Conservation (phyloP, 1,139 yeast species). For the Candida smagusa region DNA sequence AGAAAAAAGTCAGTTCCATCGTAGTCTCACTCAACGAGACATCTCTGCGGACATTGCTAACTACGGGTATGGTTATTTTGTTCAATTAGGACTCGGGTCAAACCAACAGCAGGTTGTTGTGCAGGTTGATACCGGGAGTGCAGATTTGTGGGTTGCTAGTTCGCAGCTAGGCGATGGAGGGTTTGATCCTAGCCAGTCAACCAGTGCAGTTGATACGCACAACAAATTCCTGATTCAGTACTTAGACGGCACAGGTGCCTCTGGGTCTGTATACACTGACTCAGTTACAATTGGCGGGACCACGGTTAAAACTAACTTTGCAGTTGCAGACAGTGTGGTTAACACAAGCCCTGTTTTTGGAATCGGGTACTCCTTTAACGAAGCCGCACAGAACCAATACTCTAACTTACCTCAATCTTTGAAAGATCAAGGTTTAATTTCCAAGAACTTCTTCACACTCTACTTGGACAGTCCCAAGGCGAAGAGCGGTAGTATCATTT, state of each 20-base stretch:
- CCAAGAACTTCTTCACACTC: conserved; percentile 17
- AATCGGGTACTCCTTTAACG: conserved; percentile 10
- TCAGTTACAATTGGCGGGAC: conserved; percentile 5
- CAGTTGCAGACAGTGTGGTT: conserved; percentile 9
- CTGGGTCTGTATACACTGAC: conserved; percentile 6
- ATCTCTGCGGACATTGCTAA: conserved; percentile 2
- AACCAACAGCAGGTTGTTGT: conserved; percentile 11
- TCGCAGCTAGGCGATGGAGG: conserved; percentile 11
- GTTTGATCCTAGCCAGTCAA: conserved; percentile 11
- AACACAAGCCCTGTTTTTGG: conserved; percentile 13
- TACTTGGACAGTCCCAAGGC: conserved; percentile 13
- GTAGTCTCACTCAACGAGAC: not conserved
- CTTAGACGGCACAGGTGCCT: conserved; percentile 8
- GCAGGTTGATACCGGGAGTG: conserved; percentile 18
- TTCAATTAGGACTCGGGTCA: conserved; percentile 10
- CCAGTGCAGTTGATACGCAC: conserved; percentile 3
- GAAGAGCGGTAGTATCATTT: conserved; percentile 14
- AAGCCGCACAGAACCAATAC: conserved; percentile 14
- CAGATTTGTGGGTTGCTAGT: conserved; percentile 17
- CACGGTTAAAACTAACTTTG: conserved; percentile 8
- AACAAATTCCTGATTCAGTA: conserved; percentile 6
- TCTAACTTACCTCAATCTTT: conserved; percentile 25
- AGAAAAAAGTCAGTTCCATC: not conserved
- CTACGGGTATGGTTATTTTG: conserved; percentile 8
- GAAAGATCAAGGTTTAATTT: conserved; percentile 21